phyloP scores from a whole-genome alignment of 169 alveolate genomes.

The Babesia bigemina region DNA sequence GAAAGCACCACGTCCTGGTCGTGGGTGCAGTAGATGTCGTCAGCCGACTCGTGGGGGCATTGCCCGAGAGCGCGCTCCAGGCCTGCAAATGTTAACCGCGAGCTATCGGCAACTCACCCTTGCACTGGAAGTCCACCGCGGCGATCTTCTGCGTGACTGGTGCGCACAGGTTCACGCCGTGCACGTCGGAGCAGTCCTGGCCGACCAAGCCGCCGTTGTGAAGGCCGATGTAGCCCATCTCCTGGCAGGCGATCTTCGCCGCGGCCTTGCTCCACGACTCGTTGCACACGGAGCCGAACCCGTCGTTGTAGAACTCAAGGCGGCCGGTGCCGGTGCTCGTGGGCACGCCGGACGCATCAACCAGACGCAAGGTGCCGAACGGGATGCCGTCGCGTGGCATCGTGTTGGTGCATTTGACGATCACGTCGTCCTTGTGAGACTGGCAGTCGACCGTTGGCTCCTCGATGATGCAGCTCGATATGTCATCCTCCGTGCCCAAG shows the following conservation, averaged over 20 bases:
- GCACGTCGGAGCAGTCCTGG: conserved; percentile 78
- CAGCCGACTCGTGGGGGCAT: conserved; percentile 59
- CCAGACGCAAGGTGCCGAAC: conserved; percentile 80
- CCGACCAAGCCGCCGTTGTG: conserved; percentile 87
- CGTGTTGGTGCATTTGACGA: conserved; percentile 78
- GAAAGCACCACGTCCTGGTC: conserved; percentile 78
- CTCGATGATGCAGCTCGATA: conserved; percentile 78
- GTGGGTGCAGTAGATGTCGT: conserved; percentile 70
- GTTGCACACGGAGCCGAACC: conserved; percentile 82
- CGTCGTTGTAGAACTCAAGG: conserved; percentile 73
- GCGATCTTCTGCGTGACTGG: conserved; percentile 79
- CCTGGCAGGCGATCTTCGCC: conserved; percentile 83
- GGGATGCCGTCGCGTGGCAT: conserved; percentile 66
- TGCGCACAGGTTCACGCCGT: conserved; percentile 87
- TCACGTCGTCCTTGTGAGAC: conserved; percentile 82
- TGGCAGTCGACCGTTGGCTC: conserved; percentile 81
- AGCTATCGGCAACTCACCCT: conserved; percentile 55
- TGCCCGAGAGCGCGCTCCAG: conserved; percentile 47
- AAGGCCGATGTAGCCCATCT: conserved; percentile 80
- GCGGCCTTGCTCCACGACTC: conserved; percentile 82
- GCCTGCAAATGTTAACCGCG: conserved; percentile 12
- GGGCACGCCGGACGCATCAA: conserved; percentile 69
- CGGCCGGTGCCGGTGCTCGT: conserved; percentile 80
- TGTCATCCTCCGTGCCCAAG: conserved; percentile 75
- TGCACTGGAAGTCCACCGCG: conserved; percentile 82